phyloP scores from a whole-genome alignment of 768 basidiomycete species.

The Xanthoconium stramineum region DNA sequence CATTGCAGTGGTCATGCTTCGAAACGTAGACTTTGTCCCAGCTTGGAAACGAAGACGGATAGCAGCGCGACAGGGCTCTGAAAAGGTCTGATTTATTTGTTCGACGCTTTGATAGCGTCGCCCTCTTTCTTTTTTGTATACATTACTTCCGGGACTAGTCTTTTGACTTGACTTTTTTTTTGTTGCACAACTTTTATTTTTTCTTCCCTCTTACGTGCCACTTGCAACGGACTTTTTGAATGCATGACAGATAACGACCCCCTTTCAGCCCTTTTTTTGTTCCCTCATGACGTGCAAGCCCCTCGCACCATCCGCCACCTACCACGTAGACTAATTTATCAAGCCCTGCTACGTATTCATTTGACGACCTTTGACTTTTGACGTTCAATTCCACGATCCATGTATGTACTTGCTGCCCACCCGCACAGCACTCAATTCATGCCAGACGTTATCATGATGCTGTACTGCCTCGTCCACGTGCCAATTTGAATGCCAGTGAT shows the following conservation, averaged over 20 bases:
- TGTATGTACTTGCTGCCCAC: not conserved
- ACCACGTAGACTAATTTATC: constrained; percentile 16
- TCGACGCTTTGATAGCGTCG: constrained; percentile 15
- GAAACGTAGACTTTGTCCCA: constrained; percentile 32
- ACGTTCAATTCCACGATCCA: not conserved
- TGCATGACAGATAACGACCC: not conserved
- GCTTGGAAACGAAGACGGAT: constrained; percentile 33
- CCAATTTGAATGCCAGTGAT: no score
- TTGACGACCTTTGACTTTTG: not conserved
- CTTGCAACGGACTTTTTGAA: constrained; percentile 11
- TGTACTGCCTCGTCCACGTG: no score
- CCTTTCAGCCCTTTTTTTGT: not conserved
- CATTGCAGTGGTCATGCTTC: constrained; percentile 29
- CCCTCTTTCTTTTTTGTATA: constrained; percentile 12
- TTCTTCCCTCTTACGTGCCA: not conserved
- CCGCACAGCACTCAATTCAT: not conserved
- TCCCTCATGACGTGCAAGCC: not conserved
- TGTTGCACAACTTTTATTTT: not conserved
- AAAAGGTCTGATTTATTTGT: constrained; percentile 18
- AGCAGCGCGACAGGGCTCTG: constrained; percentile 20
- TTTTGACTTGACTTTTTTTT: constrained; percentile 1
- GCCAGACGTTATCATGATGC: no score
- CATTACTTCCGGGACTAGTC: constrained; percentile 19
- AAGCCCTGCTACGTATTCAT: not conserved
- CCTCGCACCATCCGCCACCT: not conserved